Evolutionary conservation across 257 asterid species (phyloP), one percentile per base, ranked within the genome.

Genomic region (Solanum paucissectum): DNA sequence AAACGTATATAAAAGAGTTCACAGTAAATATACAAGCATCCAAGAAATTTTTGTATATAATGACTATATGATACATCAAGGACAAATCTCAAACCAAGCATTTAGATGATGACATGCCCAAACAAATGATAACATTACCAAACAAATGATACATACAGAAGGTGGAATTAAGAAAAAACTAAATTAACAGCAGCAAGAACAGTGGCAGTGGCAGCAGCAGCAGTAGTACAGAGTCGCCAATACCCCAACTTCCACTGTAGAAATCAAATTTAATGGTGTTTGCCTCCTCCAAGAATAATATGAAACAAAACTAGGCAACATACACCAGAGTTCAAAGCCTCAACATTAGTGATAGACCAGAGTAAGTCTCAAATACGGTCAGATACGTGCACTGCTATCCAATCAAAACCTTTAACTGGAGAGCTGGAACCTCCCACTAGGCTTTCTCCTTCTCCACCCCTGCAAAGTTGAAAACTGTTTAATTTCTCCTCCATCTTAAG

Each of bases 401-500:
- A 71, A 74, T 66, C 85, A 81, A 88, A 25, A 42, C 68, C 86
- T 82, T 93, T 90, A 97, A 62, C 98, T 90, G 42, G 99, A 92
- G 86, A 96, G 95, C 91, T 95, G 98, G 92, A 97, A 92, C 92
- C 99, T 94, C 86, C 98, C 98, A 5, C 94, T 92, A 66, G 94
- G 92, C 88, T 90, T 96, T 89, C 89, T 94, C 88, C 98, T 93
- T 92, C 96, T 95, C 98, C 98, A 95, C 66, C 98, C 99, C 99
- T 96, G 90, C 58, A 88, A 86, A 87, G 75, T 77, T 58, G 42
- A 32, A 20, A 37, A 83, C 49, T 60, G 55, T 46, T 90, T 83
- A 52, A 88, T 44, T 66, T 40, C 71, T 89, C 60, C 60, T 64
- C 79, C 81, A 38, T 49, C 32, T 68, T 18, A 88, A 20, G 64